Base-by-base conservation (phyloP, 1,139 yeast genomes). In the Taphrina confusa region DNA sequence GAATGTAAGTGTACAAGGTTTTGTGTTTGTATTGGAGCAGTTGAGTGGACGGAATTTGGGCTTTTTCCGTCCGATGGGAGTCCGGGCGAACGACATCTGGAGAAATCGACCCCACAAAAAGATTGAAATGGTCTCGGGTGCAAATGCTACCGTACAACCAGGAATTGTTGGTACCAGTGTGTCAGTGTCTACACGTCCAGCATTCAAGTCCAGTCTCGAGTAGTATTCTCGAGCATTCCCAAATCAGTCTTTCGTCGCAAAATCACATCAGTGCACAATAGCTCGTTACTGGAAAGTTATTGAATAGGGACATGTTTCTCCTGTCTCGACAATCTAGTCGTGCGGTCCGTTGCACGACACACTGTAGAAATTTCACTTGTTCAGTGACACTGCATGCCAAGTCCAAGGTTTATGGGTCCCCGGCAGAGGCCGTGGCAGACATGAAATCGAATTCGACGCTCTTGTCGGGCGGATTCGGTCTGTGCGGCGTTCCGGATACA, bases 391-490 rank as follows among this genome's bases (percentile, higher is more conserved):
- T 42, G 20, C 14, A 23, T 14, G 31, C 30, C 16, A 42, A 23
- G 20, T 42, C 46, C 18, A 49, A 49, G 30, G 9, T 51, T 18
- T 51, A 40, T 23, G 18, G 57, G n/a, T 63, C 68, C 3, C 59
- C 67, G 1, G 73, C 72, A 30, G 76, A 73, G 44, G 77, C 77
- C 4, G 62, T 74, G 22, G 65, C 64, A 20, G 75, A 71, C 5
- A 65, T 78, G 31, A 62, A 66, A 40, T 67, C 79, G 4, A 71
- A 74, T 40, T 70, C 72, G 57, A 74, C 78, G 1, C 57, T 73
- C n/a, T 67, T 78, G 16, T 74, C 78, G 18, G 82, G 82, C 22
- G 82, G 82, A 2, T 79, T 79, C 66, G 82, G 82, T 0, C 70
- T 78, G 20, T 75, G 77, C 58, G 82, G 82, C 4, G 74, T 78